These are phyloP conservation scores for Candida tibetensis DNA, from an alignment of 805 yeast species.

Conservation along the genomic window DNA sequence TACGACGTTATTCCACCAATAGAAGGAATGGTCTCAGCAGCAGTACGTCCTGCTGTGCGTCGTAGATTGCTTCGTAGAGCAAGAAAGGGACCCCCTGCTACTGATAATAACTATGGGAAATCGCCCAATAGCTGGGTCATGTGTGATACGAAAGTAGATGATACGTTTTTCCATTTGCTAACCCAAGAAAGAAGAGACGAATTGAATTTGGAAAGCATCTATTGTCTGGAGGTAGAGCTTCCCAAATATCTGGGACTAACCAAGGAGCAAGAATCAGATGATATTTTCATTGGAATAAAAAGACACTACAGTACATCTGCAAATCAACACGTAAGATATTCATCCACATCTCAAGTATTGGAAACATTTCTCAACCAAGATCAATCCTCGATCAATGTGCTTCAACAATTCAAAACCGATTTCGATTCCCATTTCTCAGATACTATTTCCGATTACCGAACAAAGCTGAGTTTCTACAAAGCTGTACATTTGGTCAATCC, in stretches of 20 bases:
- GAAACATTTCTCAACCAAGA: conserved; percentile 2
- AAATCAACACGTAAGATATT: neutral
- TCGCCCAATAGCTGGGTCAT: conserved; percentile 77
- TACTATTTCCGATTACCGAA: conserved; percentile 16
- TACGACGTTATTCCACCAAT: conserved; percentile 42
- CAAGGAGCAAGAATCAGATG: conserved; percentile 17
- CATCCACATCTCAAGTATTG: neutral
- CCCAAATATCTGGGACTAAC: conserved; percentile 13
- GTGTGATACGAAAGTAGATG: conserved; percentile 63
- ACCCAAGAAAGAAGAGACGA: conserved; percentile 66
- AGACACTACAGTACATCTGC: conserved; percentile 9
- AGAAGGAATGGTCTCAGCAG: conserved; percentile 71
- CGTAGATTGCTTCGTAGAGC: conserved; percentile 49
- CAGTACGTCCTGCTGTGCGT: conserved; percentile 40
- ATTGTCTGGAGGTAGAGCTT: conserved; percentile 48
- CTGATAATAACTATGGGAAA: conserved; percentile 55
- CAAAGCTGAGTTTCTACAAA: conserved; percentile 22
- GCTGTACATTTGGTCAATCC: conserved; percentile 27
- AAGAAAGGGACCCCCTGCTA: conserved; percentile 49
- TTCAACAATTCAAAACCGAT: conserved; percentile 2
- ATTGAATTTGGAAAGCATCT: conserved; percentile 69
- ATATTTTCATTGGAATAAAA: conserved; percentile 22
- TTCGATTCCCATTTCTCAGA: conserved; percentile 14
- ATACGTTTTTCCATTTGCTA: conserved; percentile 67
- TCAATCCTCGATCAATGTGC: neutral